Base-by-base conservation (phyloP, 2,329 filamentous ascomycete species). In the Paramyrothecium sp. region DNA sequence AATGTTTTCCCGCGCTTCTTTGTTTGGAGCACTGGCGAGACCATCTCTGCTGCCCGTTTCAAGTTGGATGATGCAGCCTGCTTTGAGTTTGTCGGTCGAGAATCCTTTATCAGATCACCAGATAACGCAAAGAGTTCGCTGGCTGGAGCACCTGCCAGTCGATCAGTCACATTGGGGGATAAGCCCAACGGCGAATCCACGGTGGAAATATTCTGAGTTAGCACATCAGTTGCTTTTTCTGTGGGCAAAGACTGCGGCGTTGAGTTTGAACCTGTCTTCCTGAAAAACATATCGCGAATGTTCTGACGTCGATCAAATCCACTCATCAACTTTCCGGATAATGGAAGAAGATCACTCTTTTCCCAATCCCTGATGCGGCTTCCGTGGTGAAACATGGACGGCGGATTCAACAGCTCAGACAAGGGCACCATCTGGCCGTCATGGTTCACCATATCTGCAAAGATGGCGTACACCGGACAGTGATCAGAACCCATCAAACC, bases 401-500 rank as follows among this genome's bases (percentile, higher is more conserved):
- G 68, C 0, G 90, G 89, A 63, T 95, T 97, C 82, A 97, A 84
- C 53, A 95, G 71, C 67, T 97, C 92, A 26, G 80, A 72, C 3
- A 92, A 76, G 63, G 87, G 71, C 3, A 82, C 70, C 50, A 83
- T 72, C 49, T 76, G 66, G 1, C 77, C 81, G 16, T 80, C 72
- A 7, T 82, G 63, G 0, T 68, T 66, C 2, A 97, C 83, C 2
- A 68, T 77, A 38, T 93, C 85, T 19, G 87, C 85, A 22, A 96
- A 78, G 2, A 83, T 81, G 1, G 88, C 92, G 71, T 89, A 98
- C 1, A 98, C 94, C 0, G 95, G 95, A 66, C 95, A 99, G 72
- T 99, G 95, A 69, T 99, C 95, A 2, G 94, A 98, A 0, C 95
- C 95, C 82, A 96, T 89, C 21, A 98, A 77, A 0, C 93, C 93